Conservation (phyloP, 2,329 filamentous ascomycete genomes). For the Colletotrichum falcatum region DNA sequence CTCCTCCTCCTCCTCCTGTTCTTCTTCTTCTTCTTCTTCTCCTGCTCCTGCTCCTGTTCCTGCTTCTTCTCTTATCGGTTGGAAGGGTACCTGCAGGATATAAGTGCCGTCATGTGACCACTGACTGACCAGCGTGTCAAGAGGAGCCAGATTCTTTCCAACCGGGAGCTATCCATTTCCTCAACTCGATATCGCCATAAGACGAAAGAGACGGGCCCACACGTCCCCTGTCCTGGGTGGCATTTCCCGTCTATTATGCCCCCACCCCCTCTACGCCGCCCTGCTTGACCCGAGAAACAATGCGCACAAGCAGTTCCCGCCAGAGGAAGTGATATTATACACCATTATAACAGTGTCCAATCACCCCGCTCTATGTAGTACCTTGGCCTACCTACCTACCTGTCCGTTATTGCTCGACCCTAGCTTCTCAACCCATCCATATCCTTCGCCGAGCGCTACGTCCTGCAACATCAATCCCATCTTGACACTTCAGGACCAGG, state of each 20-base stretch:
- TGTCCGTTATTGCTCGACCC: not conserved
- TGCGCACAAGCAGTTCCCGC: not conserved
- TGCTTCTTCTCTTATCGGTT: not conserved
- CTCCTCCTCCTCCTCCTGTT: not conserved
- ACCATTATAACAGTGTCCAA: conserved; percentile 14
- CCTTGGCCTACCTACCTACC: not conserved
- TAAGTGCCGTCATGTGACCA: conserved; percentile 7
- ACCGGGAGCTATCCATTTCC: conserved; percentile 1
- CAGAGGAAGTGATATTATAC: not conserved
- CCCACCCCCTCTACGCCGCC: too few relatives aligned
- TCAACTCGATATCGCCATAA: not conserved
- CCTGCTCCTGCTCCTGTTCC: not conserved
- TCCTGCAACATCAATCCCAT: conserved; percentile 28
- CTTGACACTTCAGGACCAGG: conserved; percentile 13
- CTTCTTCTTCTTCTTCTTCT: not conserved
- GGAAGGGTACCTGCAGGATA: not conserved
- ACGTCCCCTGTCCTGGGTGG: not conserved
- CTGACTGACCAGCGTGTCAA: not conserved
- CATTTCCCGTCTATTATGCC: conserved; percentile 2
- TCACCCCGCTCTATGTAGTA: conserved; percentile 7
- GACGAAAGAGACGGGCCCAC: not conserved
- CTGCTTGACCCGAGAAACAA: not conserved
- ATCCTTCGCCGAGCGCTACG: conserved; percentile 16
- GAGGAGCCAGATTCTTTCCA: conserved; percentile 5
- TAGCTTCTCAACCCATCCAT: not conserved